Evolutionary conservation across 176 grass and related monocot species (phyloP).

Genomic region (Carex myosuroides): DNA sequence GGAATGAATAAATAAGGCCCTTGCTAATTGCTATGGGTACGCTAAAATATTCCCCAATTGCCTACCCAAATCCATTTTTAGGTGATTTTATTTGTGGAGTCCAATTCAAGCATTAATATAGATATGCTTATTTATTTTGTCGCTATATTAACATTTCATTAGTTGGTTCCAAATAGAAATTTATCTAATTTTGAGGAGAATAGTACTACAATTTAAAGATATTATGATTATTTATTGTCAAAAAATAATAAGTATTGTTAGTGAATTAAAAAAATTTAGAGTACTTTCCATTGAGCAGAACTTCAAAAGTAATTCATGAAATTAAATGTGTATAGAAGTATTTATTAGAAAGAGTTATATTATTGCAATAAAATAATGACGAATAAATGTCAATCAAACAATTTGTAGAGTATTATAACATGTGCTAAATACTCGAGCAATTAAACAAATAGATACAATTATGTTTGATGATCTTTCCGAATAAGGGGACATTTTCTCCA

Average conservation of each 20-base stretch:
- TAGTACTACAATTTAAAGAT: not conserved
- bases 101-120: no score
- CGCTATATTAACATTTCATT: no score
- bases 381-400: not conserved
- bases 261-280: not conserved
- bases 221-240: not conserved
- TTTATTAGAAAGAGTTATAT: not conserved
- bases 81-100: no score
- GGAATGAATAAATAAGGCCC: not conserved
- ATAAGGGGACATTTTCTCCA: not conserved
- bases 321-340: not conserved
- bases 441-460: not conserved
- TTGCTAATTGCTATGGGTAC: constrained; percentile 11
- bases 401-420: not conserved
- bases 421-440: not conserved
- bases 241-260: not conserved
- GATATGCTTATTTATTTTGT: no score
- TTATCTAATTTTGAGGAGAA: not conserved
- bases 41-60: not conserved
- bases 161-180: no score
- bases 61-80: not conserved
- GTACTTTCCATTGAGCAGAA: not conserved
- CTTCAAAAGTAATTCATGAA: not conserved
- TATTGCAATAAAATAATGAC: not conserved
- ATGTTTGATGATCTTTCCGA: not conserved